Evolutionary conservation across 2,329 filamentous ascomycete species (phyloP), one percentile per base, ranked within the genome.

Genomic region (Dactylellina drechsleri): DNA sequence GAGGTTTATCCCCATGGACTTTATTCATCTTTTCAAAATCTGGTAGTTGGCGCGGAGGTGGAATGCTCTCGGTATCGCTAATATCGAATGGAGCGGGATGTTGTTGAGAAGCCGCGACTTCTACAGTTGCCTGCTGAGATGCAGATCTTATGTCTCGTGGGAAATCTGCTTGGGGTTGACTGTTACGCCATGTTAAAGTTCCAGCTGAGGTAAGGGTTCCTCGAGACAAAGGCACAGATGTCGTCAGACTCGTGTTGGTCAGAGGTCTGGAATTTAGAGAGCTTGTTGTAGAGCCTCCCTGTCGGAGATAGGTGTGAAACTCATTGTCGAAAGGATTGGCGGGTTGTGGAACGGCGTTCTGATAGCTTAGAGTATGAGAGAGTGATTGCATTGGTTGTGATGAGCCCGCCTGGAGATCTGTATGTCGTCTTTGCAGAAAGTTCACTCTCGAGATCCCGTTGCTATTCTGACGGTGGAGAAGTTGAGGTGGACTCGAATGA

Each of bases 11-110:
- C 0, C 71, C 71, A 40, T 62, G 58, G 16, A 75, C 71, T 31
- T 75, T 75, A 13, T 75, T 75, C 5, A 68, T 52, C 23, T 59
- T 68, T 10, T 75, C 71, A 26, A 75, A 75, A 18, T 75, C 71
- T 4, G 71, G 71, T 7, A 75, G 71, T 5, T 43, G 43, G 28
- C 71, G 71, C 12, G 64, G 71, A 41, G 71, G 71, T 26, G 71
- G 71, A 18, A 75, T 20, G 18, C 58, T 57, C 40, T 75, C 70
- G 2, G 52, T 45, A 54, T 75, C 64, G 18, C 8, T 41, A 31
- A 64, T 28, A 16, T 61, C 59, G 15, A 12, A 7, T 13, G 41
- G n/a, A 10, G 18, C 13, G 23, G 23, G 23, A 20, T 26, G 18
- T 20, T 52, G 36, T 47, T 61, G 49, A 10, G 45, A 60, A 20